Evolutionary conservation across 768 basidiomycete genomes (phyloP), one percentile per base, ranked within the genome.

Genomic region (Russula emetica): DNA sequence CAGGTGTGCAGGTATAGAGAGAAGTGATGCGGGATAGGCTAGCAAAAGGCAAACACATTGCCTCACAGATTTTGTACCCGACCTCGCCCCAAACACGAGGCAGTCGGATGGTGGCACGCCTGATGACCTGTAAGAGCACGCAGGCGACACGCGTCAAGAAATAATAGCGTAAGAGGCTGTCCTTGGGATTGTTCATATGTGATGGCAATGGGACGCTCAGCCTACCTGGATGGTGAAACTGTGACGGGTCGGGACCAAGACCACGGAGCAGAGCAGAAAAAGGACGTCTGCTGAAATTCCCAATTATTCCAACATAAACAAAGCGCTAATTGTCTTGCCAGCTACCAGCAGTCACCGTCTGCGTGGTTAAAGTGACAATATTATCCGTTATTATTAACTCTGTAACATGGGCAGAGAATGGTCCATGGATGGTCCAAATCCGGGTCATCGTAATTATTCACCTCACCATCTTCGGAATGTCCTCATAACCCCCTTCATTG

Each of bases 101-200:
- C 58, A 60, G 58, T 40, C 49, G 63, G 63, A 38, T 32, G 63
- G 63, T 64, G 63, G 63, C 63, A 55, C 58, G 34, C 34, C 55
- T 49, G 58, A 64, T 64, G 63, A 64, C 63, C 63, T 64, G 38
- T 64, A 50, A 44, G n/a, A 58, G 50, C 63, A 64, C 53, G 63
- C 63, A 60, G 63, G 34, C 58, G 47, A 59, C 63, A 64, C 58
- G 63, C 58, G 59, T 45, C 63, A 22, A 38, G 9, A 40, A 51
- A 45, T 59, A 28, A 64, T 64, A 55, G 63, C 63, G 63, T 64
- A 64, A 64, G 54, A 64, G 54, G 47, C 54, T 60, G 57, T 63
- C 50, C 56, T 36, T 52, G 58, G 16, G 20, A 34, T n/a, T n/a
- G n/a, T n/a, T n/a, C n/a, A n/a, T 42, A 16, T 42, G 40, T 44